Evolutionary conservation across 192 early-diverging fungal species (phyloP).

Genomic region (Endogone sp.): DNA sequence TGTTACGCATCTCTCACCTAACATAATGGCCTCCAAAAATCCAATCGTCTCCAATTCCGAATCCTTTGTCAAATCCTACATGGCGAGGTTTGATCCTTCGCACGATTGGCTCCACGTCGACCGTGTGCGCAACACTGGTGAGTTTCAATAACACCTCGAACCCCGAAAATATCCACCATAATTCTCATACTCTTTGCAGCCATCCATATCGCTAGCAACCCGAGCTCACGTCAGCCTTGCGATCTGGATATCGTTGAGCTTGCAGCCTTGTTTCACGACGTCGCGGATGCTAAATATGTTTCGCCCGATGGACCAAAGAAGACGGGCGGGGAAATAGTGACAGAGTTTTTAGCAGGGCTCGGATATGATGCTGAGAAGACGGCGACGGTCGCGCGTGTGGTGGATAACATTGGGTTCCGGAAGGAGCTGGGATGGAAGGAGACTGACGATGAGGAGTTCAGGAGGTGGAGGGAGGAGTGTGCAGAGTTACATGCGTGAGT

Average conservation of each 20-base stretch:
- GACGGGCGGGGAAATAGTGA: constrained; percentile 49
- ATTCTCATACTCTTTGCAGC: constrained; percentile 14
- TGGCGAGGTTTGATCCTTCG: constrained; percentile 62
- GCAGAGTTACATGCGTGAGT: constrained; percentile 57
- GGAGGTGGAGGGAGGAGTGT: constrained; percentile 48
- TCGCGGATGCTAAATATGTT: constrained; percentile 66
- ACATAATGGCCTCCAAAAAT: neutral
- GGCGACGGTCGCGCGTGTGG: constrained; percentile 45
- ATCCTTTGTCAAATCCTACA: constrained; percentile 55
- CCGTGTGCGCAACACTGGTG: constrained; percentile 57
- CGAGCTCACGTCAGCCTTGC: constrained; percentile 22
- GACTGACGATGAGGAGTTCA: constrained; percentile 27
- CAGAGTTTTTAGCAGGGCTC: constrained; percentile 30
- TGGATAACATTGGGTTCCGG: constrained; percentile 59
- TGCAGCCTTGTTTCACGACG: constrained; percentile 66
- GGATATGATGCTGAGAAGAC: constrained; percentile 32
- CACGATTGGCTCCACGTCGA: constrained; percentile 69
- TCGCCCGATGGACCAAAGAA: constrained; percentile 29
- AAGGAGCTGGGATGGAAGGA: constrained; percentile 61
- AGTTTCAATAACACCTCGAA: neutral
- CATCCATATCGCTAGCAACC: constrained; percentile 35
- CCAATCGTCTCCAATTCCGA: constrained; percentile 29
- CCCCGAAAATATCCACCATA: neutral
- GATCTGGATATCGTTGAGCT: constrained; percentile 58
- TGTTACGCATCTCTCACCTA: too few species aligned